A percentile compares a stretch with the other conserved stretches of the same genome.
Evolutionary conservation across 495 filamentous ascomycete species (phyloP).

Genomic region (Hamigera avellanea): DNA sequence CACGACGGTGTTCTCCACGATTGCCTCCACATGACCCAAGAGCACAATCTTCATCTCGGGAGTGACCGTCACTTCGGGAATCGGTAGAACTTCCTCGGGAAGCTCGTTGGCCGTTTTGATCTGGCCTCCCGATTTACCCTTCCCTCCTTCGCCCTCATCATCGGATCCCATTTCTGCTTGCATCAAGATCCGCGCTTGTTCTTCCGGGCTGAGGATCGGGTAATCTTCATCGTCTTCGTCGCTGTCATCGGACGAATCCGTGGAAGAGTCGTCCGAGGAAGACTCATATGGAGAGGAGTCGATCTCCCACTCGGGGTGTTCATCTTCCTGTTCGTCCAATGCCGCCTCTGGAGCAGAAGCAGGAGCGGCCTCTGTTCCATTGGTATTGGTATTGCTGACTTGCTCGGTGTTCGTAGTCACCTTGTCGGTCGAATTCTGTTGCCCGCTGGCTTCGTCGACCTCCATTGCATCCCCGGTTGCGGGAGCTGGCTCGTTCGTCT

Average conservation of each 20-base stretch:
- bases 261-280: conserved; percentile 40
- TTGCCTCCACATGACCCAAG: conserved; percentile 59
- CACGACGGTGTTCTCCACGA: conserved; percentile 65
- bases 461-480: conserved; percentile 21
- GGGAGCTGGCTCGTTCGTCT: conserved; percentile 4
- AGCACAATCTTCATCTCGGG: conserved; percentile 61
- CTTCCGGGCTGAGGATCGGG: conserved; percentile 59
- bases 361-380: conserved; percentile 1
- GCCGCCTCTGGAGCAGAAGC: conserved; percentile 21
- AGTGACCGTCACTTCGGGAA: conserved; percentile 63
- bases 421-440: conserved; percentile 4
- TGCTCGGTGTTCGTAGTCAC: background rate
- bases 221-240: conserved; percentile 60
- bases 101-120: conserved; percentile 67
- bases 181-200: conserved; percentile 75
- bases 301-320: conserved; percentile 60
- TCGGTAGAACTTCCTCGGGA: conserved; percentile 52
- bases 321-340: conserved; percentile 49
- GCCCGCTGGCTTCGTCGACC: conserved; percentile 14
- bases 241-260: conserved; percentile 46
- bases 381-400: background rate
- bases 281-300: conserved; percentile 53
- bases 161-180: conserved; percentile 56
- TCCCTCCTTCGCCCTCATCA: conserved; percentile 49
- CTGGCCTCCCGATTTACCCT: conserved; percentile 32